Conservation (phyloP, 345 rosid genomes). For the Hibiscus syriacus region DNA sequence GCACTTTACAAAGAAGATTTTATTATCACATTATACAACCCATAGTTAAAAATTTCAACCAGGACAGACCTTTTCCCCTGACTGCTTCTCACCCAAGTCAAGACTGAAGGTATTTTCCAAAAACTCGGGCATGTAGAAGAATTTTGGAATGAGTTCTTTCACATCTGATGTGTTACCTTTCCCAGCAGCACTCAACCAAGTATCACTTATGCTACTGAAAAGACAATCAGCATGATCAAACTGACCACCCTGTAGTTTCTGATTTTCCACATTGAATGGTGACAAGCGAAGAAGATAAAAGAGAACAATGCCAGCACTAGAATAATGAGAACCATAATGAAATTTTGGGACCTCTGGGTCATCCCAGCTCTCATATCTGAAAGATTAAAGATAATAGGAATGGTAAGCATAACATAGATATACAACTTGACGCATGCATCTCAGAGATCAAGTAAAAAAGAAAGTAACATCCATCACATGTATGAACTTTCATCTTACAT, state of each 20-base stretch:
- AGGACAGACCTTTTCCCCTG: conserved; percentile 99
- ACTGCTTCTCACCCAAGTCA: conserved; percentile 93
- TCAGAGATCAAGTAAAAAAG: not conserved
- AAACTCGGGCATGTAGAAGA: conserved; percentile 96
- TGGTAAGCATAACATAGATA: not conserved
- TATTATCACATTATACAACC: not conserved
- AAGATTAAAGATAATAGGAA: conserved; percentile 7
- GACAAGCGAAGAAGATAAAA: too few species aligned
- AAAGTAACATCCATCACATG: not conserved
- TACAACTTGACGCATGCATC: not conserved
- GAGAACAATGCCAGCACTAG: too few species aligned
- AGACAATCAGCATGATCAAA: conserved; percentile 99
- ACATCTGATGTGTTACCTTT: conserved; percentile 93
- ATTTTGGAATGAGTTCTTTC: conserved; percentile 95
- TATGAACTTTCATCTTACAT: not conserved
- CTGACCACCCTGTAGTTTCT: too few species aligned
- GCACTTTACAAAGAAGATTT: conserved; percentile 8
- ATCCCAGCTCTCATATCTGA: too few species aligned
- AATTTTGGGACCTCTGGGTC: too few species aligned
- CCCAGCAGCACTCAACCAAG: conserved; percentile 99
- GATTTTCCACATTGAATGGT: too few species aligned
- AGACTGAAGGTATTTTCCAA: conserved; percentile 75
- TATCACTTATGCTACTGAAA: conserved; percentile 78
- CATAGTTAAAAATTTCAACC: not conserved
- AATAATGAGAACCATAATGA: too few species aligned